Evolutionary conservation across 2,329 filamentous ascomycete species (phyloP), one percentile per base, ranked within the genome.

Genomic region (Trichoderma pleuroti): DNA sequence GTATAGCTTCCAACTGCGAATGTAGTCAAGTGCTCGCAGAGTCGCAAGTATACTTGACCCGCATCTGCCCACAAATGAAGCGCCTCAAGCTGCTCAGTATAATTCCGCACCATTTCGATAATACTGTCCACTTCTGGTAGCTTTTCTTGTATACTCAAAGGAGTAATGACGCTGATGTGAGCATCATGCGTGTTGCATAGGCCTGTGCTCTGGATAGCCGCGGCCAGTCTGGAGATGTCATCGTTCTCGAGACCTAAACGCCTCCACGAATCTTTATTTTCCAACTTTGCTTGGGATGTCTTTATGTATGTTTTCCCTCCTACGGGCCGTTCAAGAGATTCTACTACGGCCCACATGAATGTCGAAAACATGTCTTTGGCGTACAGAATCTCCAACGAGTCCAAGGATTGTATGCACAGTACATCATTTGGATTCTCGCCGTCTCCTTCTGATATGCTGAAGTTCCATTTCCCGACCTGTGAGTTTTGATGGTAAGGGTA

Each of bases 341-440:
- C 74, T 10, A 74, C 74, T 16, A 70, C 65, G 0, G 75, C 72
- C 70, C 74, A 75, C 76, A 79, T 77, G 72, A 80, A 80, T 3
- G 73, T 42, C 1, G 76, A 74, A 46, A 80, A 77, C 63, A 80
- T 73, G 42, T 79, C 68, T 52, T 77, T 76, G 11, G 77, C 74
- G 60, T 73, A 77, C 2, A 76, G n/a, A 10, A 46, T 28, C 46
- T 46, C 39, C 10, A 63, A 3, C 9, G 61, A 49, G 10, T 63
- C 61, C 3, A 9, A 8, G 18, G 61, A 49, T 10, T 46, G 8
- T 16, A 49, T 10, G 12, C 10, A 28, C 10, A 63, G 60, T 1
- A 63, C 10, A 12, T 11, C 2, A 18, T 12, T 28, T 4, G 59
- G 7, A 6, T 18, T 21, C 14, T 28, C 14, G 14, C 21, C 9